phyloP scores from a whole-genome alignment of 1,284 basidiomycete genomes.

The Peniophora sp. region DNA sequence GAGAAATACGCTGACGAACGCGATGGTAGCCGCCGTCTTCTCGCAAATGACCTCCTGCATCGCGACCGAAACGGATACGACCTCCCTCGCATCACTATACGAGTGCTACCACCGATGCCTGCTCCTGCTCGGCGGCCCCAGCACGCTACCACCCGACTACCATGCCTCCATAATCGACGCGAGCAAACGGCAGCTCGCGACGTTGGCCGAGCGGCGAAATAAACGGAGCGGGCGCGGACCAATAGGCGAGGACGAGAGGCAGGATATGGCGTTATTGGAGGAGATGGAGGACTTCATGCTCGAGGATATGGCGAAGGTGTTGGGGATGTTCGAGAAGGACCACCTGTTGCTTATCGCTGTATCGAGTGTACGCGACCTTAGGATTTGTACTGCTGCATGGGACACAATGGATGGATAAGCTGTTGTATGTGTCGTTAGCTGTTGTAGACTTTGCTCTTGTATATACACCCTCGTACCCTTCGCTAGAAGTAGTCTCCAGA shows the following conservation, averaged over 20 bases:
- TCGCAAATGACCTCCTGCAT: constrained; percentile 61
- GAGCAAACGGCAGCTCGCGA: constrained; percentile 59
- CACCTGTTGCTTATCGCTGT: constrained; percentile 63
- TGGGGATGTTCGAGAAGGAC: constrained; percentile 43
- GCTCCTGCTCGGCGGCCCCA: constrained; percentile 50
- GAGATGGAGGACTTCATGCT: constrained; percentile 70
- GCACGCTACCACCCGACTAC: constrained; percentile 43
- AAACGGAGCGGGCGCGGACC: constrained; percentile 33
- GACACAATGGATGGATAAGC: constrained; percentile 10
- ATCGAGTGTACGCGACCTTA: constrained; percentile 61
- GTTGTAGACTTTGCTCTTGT: not conserved
- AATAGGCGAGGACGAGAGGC: constrained; percentile 47
- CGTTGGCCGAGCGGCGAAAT: constrained; percentile 58
- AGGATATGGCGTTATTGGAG: constrained; percentile 62
- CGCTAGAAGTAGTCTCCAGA: too few relatives aligned
- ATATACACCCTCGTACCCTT: too few relatives aligned
- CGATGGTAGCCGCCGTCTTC: constrained; percentile 66
- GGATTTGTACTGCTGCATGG: constrained; percentile 24
- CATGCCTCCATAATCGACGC: constrained; percentile 51
- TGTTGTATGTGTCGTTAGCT: constrained; percentile 1
- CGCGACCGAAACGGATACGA: constrained; percentile 58
- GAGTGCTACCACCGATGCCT: constrained; percentile 67
- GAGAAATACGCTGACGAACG: constrained; percentile 58
- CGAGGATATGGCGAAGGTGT: constrained; percentile 64
- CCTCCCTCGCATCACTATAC: constrained; percentile 71